A percentile compares a stretch with the other conserved stretches of the same genome.
These are phyloP conservation scores for Malus sylvestris DNA, from an alignment of 306 rosid species.

Conservation along the genomic window DNA sequence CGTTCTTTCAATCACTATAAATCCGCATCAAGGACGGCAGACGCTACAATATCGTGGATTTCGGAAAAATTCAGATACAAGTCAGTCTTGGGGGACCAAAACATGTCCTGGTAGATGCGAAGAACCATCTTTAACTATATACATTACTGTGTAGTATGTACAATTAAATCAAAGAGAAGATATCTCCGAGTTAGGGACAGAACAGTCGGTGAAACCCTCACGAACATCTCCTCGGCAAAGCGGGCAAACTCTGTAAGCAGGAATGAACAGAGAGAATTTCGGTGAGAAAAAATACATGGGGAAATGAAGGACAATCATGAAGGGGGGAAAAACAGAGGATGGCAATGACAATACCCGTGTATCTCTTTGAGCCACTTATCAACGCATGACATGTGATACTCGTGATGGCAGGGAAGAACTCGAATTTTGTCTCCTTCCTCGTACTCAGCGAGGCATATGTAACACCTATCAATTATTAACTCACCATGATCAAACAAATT, in stretches of 20 bases:
- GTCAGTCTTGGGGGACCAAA: neutral
- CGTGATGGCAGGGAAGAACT: slow-evolving; percentile 90
- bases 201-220: slow-evolving; percentile 45
- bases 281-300: neutral
- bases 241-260: slow-evolving; percentile 73
- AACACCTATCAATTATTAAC: slow-evolving; percentile 50
- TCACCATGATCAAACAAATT: neutral
- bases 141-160: slow-evolving; percentile 29
- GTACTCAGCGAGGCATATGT: slow-evolving; percentile 91
- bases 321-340: neutral
- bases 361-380: slow-evolving; percentile 99
- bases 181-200: slow-evolving; percentile 43
- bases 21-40: slow-evolving; percentile 3
- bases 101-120: neutral
- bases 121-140: slow-evolving; percentile 23
- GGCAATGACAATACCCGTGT: slow-evolving; percentile 56
- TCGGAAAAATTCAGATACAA: slow-evolving; percentile 2
- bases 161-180: slow-evolving; percentile 43
- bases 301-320: neutral
- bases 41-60: neutral
- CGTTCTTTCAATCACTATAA: neutral
- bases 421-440: slow-evolving; percentile 92
- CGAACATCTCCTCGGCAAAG: slow-evolving; percentile 93
- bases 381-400: slow-evolving; percentile 81
- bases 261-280: neutral